phyloP scores from a whole-genome alignment of 305 asterid species.

The Fraxinus ornus region DNA sequence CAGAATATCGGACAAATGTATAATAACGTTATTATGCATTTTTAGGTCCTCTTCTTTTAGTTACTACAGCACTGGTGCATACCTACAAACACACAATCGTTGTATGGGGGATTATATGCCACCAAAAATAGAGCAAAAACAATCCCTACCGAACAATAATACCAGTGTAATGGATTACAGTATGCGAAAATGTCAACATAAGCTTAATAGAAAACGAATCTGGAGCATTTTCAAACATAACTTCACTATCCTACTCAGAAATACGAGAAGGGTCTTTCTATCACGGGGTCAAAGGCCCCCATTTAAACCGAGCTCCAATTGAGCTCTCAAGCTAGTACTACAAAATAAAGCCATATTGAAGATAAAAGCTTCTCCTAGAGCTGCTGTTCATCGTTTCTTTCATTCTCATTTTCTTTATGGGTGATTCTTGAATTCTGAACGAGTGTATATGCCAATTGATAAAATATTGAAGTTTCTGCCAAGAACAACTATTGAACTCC shows the following conservation, averaged over 20 bases:
- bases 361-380: neutral
- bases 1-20: neutral
- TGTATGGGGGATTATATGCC: neutral
- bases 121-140: neutral
- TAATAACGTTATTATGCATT: neutral
- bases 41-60: neutral
- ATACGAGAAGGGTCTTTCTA: neutral
- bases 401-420: neutral
- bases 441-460: neutral
- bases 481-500: slow-evolving; percentile 55
- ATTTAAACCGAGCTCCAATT: neutral
- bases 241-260: neutral
- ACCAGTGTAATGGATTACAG: neutral
- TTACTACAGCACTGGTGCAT: neutral
- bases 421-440: neutral
- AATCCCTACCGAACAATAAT: neutral
- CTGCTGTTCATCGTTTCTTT: neutral
- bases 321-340: neutral
- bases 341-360: neutral
- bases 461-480: neutral
- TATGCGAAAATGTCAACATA: neutral
- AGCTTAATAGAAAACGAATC: neutral
- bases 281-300: neutral
- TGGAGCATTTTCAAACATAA: neutral
- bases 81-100: neutral